Evolutionary conservation across 2,329 filamentous ascomycete genomes (phyloP), one percentile per base, ranked within the genome.

Genomic region (Bipolaris oryzae): DNA sequence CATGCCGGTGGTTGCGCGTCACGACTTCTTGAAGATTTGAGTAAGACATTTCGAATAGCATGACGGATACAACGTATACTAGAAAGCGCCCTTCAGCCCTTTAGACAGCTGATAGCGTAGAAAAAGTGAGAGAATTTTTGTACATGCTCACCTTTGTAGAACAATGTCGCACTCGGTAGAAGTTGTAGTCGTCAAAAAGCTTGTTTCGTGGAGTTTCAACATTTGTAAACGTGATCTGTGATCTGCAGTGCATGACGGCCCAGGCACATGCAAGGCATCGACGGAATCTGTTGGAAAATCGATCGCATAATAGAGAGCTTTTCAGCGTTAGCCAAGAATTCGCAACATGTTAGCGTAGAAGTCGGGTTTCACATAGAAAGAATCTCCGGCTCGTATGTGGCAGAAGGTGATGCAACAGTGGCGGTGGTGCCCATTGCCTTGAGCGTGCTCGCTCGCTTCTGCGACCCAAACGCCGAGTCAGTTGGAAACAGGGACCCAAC

Each of bases 401-500:
- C 33, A 20, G 33, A 37, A 20, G 7, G 18, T 25, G 45, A 37
- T 37, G 45, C 33, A 35, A 37, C 4, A 44, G n/a, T 38, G 31
- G 52, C 28, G 38, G 48, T 50, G 46, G 23, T 53, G 49, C 38
- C 23, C 35, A 31, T 42, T 50, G 31, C 25, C 16, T 42, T 25
- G 11, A 49, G 44, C 39, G 42, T 44, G 48, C 34, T 57, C 43
- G 48, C 34, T 57, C 53, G 59, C 50, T 60, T 60, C 53, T 43
- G 48, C 49, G 44, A 48, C 39, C 38, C 50, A 60, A 57, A 52
- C 50, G 57, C 53, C 59, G 53, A 57, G 53, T 57, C 47, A 60
- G 59, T 57, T 52, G 57, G 50, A 60, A 60, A 57, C 56, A 43
- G 49, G 45, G 52, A 59, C 56, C 45, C 56, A 46, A 55, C 52